phyloP scores from a whole-genome alignment of 2,329 filamentous ascomycete genomes.

The Exophiala mesophila region DNA sequence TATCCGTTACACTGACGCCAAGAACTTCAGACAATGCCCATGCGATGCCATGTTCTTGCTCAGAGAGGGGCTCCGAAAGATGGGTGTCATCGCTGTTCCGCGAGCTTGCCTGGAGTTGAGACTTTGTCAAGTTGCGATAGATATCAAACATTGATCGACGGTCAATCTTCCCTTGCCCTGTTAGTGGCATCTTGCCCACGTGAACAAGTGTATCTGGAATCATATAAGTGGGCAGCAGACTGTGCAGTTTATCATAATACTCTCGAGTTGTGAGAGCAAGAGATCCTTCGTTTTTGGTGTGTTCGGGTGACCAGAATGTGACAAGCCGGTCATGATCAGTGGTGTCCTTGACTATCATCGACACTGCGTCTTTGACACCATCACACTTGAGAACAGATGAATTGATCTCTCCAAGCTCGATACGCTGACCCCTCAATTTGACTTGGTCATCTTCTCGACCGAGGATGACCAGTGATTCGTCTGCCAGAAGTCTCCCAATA shows the following conservation, averaged over 20 bases:
- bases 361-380: conserved; percentile 58
- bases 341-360: conserved; percentile 51
- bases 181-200: conserved; percentile 64
- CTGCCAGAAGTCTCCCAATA: conserved; percentile 69
- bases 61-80: conserved; percentile 25
- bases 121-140: conserved; percentile 45
- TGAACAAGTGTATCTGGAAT: conserved; percentile 70
- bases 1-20: conserved; percentile 38
- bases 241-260: conserved; percentile 53
- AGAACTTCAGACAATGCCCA: conserved; percentile 51
- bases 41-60: conserved; percentile 54
- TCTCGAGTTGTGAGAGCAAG: conserved; percentile 13
- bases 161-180: conserved; percentile 70
- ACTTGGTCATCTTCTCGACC: conserved; percentile 74
- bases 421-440: conserved; percentile 73
- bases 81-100: conserved; percentile 5
- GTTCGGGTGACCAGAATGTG: conserved; percentile 58
- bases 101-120: conserved; percentile 38
- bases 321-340: conserved; percentile 51
- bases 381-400: conserved; percentile 52
- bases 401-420: conserved; percentile 74
- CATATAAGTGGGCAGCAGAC: conserved; percentile 68
- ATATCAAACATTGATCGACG: conserved; percentile 47
- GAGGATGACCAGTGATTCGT: conserved; percentile 68
- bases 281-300: conserved; percentile 5